Conservation (phyloP, 176 grass and related monocot genomes). For the Eleusine indica region DNA sequence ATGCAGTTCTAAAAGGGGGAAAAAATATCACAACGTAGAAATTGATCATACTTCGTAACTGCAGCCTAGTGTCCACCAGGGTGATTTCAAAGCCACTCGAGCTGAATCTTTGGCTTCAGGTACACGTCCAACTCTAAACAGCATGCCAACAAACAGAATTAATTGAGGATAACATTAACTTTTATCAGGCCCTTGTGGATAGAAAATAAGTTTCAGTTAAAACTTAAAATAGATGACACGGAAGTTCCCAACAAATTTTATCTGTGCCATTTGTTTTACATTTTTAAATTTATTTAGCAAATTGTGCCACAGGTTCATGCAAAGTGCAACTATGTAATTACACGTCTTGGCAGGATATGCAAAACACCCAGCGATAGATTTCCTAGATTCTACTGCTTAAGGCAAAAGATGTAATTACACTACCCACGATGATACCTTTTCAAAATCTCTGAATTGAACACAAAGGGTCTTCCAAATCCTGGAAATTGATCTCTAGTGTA, state of each 20-base stretch:
- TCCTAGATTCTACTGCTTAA: slow-evolving; percentile 8
- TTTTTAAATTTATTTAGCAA: neutral
- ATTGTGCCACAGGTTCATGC: neutral
- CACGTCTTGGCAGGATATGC: slow-evolving; percentile 19
- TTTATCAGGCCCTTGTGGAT: neutral
- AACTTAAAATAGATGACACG: neutral
- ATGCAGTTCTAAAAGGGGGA: neutral
- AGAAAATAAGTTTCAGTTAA: neutral
- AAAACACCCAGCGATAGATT: neutral
- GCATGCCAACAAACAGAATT: neutral
- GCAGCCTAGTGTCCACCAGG: slow-evolving; percentile 96
- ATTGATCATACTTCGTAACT: slow-evolving; percentile 69
- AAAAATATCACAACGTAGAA: neutral
- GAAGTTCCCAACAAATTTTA: neutral
- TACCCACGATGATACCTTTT: slow-evolving; percentile 55
- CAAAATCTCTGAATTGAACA: slow-evolving; percentile 77
- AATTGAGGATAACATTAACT: neutral
- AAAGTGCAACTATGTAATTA: slow-evolving; percentile 18
- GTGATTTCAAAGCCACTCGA: slow-evolving; percentile 84
- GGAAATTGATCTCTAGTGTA: slow-evolving; percentile 94
- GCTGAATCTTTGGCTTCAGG: slow-evolving; percentile 92
- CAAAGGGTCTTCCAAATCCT: slow-evolving; percentile 92
- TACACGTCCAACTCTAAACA: slow-evolving; percentile 69
- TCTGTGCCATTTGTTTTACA: neutral
- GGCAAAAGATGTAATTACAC: slow-evolving; percentile 24